Conservation (phyloP, 202 grass and related monocot species). For the Schoenoplectus triqueter region DNA sequence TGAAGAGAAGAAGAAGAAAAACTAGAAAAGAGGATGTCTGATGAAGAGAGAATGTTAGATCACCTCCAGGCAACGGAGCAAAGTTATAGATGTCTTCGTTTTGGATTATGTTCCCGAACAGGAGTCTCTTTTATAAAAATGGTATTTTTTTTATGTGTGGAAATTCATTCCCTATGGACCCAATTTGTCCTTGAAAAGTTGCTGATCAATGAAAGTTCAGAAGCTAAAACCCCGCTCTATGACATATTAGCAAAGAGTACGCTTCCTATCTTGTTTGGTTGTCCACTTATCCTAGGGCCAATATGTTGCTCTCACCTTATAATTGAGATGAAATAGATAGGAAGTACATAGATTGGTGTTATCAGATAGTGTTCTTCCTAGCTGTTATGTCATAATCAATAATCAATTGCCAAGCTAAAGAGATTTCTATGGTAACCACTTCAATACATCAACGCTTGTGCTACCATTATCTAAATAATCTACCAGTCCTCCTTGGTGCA, state of each 20-base stretch:
- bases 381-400: not conserved
- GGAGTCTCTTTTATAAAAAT: constrained; percentile 22
- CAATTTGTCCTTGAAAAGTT: not conserved
- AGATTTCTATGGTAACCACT: not conserved
- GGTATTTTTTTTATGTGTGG: not conserved
- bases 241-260: not conserved
- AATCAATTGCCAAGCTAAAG: not conserved
- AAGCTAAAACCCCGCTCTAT: not conserved
- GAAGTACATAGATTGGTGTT: constrained; percentile 1
- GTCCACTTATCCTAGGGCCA: not conserved
- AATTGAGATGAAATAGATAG: constrained; percentile 6
- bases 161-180: not conserved
- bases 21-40: constrained; percentile 1
- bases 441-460: not conserved
- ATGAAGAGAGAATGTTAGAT: constrained; percentile 5
- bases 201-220: not conserved
- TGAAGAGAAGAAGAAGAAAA: not conserved
- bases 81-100: constrained; percentile 7
- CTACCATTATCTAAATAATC: not conserved
- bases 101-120: not conserved
- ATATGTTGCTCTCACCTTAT: not conserved
- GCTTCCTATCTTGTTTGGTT: not conserved
- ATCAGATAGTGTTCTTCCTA: not conserved
- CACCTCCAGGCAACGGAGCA: not conserved
- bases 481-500: not conserved